Conservation (phyloP, 306 rosid genomes). For the Citrullus mucosospermus region DNA sequence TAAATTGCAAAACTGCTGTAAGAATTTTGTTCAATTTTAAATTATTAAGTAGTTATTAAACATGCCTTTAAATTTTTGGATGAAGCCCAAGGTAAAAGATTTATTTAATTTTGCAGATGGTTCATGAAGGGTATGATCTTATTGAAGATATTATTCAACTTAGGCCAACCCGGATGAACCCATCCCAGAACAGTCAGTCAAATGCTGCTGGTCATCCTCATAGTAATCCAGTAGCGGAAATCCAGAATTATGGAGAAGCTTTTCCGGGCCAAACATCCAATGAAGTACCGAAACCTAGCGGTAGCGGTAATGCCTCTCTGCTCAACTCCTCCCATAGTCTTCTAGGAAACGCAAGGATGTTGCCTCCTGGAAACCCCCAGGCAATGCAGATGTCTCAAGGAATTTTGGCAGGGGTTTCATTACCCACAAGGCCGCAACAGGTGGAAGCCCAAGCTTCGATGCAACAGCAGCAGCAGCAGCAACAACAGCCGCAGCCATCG, state of each 20-base stretch:
- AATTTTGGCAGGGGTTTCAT: conserved; percentile 51
- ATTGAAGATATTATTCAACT: conserved; percentile 44
- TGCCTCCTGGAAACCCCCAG: conserved; percentile 79
- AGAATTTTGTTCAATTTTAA: neutral
- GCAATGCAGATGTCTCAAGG: conserved; percentile 92
- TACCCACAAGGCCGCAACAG: conserved; percentile 61
- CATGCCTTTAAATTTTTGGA: neutral
- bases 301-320: conserved; percentile 30
- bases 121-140: conserved; percentile 43
- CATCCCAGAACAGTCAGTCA: conserved; percentile 40
- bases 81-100: neutral
- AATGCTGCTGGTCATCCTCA: conserved; percentile 25
- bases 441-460: conserved; percentile 54
- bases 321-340: conserved; percentile 55
- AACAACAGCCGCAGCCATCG: neutral
- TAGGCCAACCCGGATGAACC: conserved; percentile 36
- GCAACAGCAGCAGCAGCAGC: conserved; percentile 17
- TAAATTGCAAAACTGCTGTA: neutral
- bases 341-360: conserved; percentile 59
- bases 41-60: neutral
- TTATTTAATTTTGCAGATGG: conserved; percentile 10
- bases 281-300: conserved; percentile 49
- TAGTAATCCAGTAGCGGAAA: conserved; percentile 38
- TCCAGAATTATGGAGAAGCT: conserved; percentile 68
- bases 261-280: conserved; percentile 42